Evolutionary conservation across 306 rosid genomes (phyloP).

Genomic region (Coriaria nepalensis): DNA sequence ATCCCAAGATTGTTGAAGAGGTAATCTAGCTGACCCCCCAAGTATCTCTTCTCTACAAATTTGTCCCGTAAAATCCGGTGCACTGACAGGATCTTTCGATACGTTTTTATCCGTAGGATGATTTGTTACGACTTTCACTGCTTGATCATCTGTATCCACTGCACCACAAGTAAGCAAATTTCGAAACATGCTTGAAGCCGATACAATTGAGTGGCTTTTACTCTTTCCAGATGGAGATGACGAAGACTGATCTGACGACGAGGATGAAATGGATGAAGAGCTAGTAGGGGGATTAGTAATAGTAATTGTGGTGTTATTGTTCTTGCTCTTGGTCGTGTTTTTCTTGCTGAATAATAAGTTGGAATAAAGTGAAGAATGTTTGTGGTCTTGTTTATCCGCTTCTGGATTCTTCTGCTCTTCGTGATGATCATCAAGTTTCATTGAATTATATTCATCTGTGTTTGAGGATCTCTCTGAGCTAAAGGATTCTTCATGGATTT

Average conservation of each 20-base stretch:
- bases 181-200: constrained; percentile 36
- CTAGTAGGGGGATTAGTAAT: constrained; percentile 18
- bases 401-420: constrained; percentile 17
- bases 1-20: constrained; percentile 25
- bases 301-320: constrained; percentile 8
- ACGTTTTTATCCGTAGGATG: constrained; percentile 3
- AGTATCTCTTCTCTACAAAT: constrained; percentile 25
- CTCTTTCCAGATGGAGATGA: constrained; percentile 26
- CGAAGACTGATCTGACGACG: constrained; percentile 9
- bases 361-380: constrained; percentile 29
- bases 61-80: constrained; percentile 6
- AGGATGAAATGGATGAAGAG: constrained; percentile 19
- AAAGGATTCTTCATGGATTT: constrained; percentile 39
- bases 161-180: constrained; percentile 48
- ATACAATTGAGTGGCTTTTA: constrained; percentile 34
- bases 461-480: constrained; percentile 44
- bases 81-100: constrained; percentile 1
- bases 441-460: constrained; percentile 32
- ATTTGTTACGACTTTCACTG: constrained; percentile 15
- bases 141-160: constrained; percentile 39
- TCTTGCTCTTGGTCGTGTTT: constrained; percentile 21
- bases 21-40: constrained; percentile 36
- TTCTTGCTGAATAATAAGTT: constrained; percentile 1
- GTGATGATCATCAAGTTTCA: constrained; percentile 19
- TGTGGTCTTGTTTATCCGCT: constrained; percentile 2